phyloP scores from a whole-genome alignment of 352 stramenopile species.

The Phytophthora kernoviae region DNA sequence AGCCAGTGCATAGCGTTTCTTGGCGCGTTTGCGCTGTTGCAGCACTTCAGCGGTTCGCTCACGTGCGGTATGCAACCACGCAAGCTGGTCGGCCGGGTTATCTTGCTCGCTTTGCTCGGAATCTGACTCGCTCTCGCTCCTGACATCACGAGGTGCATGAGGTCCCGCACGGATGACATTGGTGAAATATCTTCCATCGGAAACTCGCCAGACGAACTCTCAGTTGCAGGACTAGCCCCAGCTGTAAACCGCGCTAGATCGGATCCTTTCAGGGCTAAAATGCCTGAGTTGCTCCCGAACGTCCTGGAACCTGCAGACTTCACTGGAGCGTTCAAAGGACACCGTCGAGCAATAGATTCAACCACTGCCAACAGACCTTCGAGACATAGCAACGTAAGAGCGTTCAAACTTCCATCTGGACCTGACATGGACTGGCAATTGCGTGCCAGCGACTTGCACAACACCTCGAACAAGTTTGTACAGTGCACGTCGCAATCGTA shows the following conservation, averaged over 20 bases:
- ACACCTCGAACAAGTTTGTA: conserved; percentile 98
- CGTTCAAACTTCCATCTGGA: conserved; percentile 63
- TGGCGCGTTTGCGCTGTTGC: conserved; percentile 91
- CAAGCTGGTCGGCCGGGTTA: conserved; percentile 61
- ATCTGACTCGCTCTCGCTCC: conserved; percentile 80
- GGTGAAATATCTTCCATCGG: conserved; percentile 83
- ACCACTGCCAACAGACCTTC: conserved; percentile 94
- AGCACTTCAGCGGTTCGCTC: conserved; percentile 89
- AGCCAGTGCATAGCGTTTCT: conserved; percentile 89
- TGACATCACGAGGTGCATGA: conserved; percentile 87
- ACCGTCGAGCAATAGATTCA: conserved; percentile 91
- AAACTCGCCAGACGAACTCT: conserved; percentile 42
- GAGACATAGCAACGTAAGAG: conserved; percentile 72
- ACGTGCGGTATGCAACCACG: conserved; percentile 83
- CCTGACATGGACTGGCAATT: conserved; percentile 83
- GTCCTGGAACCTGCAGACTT: conserved; percentile 30
- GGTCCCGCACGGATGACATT: conserved; percentile 79
- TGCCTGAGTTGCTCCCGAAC: conserved; percentile 30
- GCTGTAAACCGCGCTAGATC: conserved; percentile 73
- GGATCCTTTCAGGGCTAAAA: conserved; percentile 64
- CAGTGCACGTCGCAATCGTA: conserved; percentile 99
- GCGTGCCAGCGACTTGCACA: conserved; percentile 93
- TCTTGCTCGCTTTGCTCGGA: conserved; percentile 55
- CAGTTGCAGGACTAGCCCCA: conserved; percentile 27
- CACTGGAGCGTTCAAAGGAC: conserved; percentile 53